Evolutionary conservation across 73 alveolate species (phyloP), one percentile per base, ranked within the genome.

Genomic region (Blepharisma stoltei): DNA sequence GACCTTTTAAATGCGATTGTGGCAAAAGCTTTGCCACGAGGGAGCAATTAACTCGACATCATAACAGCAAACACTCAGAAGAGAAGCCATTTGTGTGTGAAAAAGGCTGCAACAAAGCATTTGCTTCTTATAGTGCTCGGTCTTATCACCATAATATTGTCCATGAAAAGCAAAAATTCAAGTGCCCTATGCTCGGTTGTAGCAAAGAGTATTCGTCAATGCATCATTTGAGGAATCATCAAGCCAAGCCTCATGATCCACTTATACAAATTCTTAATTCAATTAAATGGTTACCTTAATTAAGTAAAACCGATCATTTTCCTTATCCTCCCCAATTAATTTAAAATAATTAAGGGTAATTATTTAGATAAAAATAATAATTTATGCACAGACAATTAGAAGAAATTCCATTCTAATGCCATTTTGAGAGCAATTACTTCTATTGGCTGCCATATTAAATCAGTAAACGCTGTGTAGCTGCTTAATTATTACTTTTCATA

Each of bases 91-190:
- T 14, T 60, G 23, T 60, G n/a, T 60, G 73, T 60, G 73, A 60
- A 18, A 14, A 14, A 25, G 73, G 73, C 5, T 60, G 73, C 23
- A 60, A 0, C 46, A 60, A 60, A 60, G 73, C 73, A 14, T 60
- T 60, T 25, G 73, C 73, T 18, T 60, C 73, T 60, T 60, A 60
- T 25, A 60, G 73, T 60, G 73, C 73, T 9, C 38, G 73, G 73
- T 60, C 73, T 1, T 60, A 60, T 25, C 73, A 60, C 46, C 73
- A 60, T 25, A 60, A 60, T 8, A 60, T 60, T 25, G 49, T 60
- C 0, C 73, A 60, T 60, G 73, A 60, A 60, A 60, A 60, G 46
- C 46, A 20, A 25, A 60, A 60, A 25, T 60, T 20, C 23, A n/a
- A 25, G 23, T 60, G 73, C 23, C 73, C 73, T 60, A 14, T n/a